Evolutionary conservation across 163 green algal genomes (phyloP), one percentile per base, ranked within the genome.

Genomic region (Prototheca wickerhamii): DNA sequence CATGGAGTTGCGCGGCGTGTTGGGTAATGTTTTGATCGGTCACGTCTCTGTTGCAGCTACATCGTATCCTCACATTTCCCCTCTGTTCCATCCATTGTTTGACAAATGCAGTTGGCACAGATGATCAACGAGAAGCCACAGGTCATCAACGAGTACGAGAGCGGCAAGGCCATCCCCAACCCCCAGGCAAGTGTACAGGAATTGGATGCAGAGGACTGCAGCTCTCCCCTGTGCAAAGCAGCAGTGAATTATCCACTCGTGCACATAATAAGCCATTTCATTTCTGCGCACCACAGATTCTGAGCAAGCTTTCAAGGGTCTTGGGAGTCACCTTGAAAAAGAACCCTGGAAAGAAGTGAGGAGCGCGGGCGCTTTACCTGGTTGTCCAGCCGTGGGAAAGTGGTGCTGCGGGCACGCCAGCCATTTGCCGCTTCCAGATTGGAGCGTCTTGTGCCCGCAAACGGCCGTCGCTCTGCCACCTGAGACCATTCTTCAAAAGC

Each of bases 131-230:
- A 99, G 76, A 96, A 96, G 81, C 93, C 92, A 6, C 80, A 95
- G 66, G 72, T 96, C 43, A 94, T 99, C 43, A 89, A 98, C 65
- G 92, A 98, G 67, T 99, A 99, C 77, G 93, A 99, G 71, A 88
- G 57, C 34, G 93, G 93, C 35, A 99, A 97, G 69, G 89, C 89
- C 7, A 95, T 98, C 55, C 93, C 93, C 42, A 95, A 95, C 68
- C 84, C 89, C 21, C 85, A 95, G 63, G 80, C 96, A 23, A 29
- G 65, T 25, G 23, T 5, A 44, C 37, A 44, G 10, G 15, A 15
- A 44, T 44, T 49, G 15, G 12, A 49, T 49, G 40, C 40, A 49
- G 12, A 49, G 40, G 40, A 10, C 15, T 10, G 20, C 46, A 25
- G 12, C 23, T 54, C 46, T 54, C 18, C 12, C 46, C 20, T 54